These are phyloP conservation scores for Jatropha podagrica DNA, from an alignment of 441 rosid genomes.

Conservation along the genomic window DNA sequence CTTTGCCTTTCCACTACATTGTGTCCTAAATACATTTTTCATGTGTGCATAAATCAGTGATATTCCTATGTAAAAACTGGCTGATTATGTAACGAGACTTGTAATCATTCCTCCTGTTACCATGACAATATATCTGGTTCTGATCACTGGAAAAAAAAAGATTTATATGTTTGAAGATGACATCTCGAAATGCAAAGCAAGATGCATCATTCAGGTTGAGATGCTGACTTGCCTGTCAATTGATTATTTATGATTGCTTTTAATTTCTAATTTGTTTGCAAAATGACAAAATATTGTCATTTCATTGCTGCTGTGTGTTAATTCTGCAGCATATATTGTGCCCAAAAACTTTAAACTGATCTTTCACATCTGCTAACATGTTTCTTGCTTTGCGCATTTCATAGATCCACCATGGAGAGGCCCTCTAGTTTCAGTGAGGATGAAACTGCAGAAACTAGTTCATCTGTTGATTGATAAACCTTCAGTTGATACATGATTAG, in stretches of 20 bases:
- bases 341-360: neutral
- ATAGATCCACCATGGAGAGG: constrained; percentile 47
- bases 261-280: neutral
- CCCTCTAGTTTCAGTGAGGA: constrained; percentile 69
- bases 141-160: neutral
- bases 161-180: neutral
- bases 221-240: neutral
- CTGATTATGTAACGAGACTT: neutral
- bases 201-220: neutral
- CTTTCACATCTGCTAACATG: neutral
- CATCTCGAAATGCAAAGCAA: neutral
- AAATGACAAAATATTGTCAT: neutral
- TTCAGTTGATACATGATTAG: constrained; percentile 8
- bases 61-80: neutral
- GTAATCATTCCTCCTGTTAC: neutral
- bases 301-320: neutral
- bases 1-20: neutral
- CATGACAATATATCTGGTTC: neutral
- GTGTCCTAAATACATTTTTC: neutral
- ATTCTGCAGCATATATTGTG: neutral
- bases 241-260: neutral
- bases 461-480: constrained; percentile 40
- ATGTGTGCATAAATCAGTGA: neutral
- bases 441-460: constrained; percentile 61
- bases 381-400: constrained; percentile 23